Evolutionary conservation across 805 yeast genomes (phyloP), one percentile per base, ranked within the genome.

Genomic region (Wickerhamomyces rabaulensis): DNA sequence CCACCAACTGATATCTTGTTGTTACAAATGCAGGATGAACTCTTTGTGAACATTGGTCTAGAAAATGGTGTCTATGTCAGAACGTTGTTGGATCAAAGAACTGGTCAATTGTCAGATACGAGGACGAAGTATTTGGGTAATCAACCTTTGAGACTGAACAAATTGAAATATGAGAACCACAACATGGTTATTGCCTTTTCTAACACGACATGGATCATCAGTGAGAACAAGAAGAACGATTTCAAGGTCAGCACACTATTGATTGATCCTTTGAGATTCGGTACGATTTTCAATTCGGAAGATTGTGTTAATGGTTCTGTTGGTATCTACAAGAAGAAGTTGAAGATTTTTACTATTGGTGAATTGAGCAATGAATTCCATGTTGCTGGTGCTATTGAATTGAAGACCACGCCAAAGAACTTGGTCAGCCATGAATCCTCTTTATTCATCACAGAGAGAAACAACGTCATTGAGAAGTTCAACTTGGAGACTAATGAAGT

Each of bases 51-150:
- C 63, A 75, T 89, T 42, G 97, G 97, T 2, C 73, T 90, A 71
- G 75, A 68, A n/a, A 87, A 82, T 62, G 98, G 98, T 19, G 79
- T 91, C 1, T 88, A 84, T 65, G 81, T 82, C 2, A 69, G 83
- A 16, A 76, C 88, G 0, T 65, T 68, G 6, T 54, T 90, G 35
- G 88, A 86, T 57, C 57, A 61, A 0, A 56, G 67, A 5, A 70
- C 83, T 4, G 97, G 96, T 3, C 73, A 79, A 19, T 61, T 84
- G 13, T 67, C 76, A 1, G 83, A 84, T 52, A 78, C 89, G 1
- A 71, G 84, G 55, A 78, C 80, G 16, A 81, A 83, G 57, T 89
- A 84, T 57, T 61, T 88, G 25, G 98, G 98, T 0, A 74, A 86
- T 0, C 72, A 73, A 37, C 79, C 86, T 0, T 83, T 90, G 0